A percentile compares a stretch with the other conserved stretches of the same genome.
Evolutionary conservation across 163 green algal species (phyloP).

Genomic region (Prototheca cutis): DNA sequence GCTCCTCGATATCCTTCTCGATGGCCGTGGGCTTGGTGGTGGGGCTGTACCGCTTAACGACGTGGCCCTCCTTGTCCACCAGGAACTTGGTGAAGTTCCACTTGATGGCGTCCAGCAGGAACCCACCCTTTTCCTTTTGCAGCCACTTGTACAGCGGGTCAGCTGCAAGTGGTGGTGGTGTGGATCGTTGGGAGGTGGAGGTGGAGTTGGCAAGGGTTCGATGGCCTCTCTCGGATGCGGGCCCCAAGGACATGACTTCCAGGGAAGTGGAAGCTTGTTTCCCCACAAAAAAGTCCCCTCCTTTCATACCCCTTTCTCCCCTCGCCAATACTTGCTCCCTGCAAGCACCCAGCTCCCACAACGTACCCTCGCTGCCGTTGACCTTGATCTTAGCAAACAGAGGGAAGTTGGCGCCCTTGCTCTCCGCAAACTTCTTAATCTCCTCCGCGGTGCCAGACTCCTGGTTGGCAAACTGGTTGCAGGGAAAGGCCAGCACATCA

Average conservation of each 20-base stretch:
- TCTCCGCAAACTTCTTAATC: conserved; percentile 27
- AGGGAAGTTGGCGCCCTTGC: conserved; percentile 14
- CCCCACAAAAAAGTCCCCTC: background rate
- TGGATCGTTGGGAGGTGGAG: too few relatives aligned
- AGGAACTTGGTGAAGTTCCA: conserved; percentile 31
- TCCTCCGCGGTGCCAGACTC: conserved; percentile 23
- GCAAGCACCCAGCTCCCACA: background rate
- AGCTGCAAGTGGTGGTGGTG: background rate
- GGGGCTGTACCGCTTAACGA: conserved; percentile 13
- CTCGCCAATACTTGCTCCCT: background rate
- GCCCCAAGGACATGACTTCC: too few relatives aligned
- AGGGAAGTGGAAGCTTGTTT: too few relatives aligned
- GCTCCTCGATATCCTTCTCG: conserved; percentile 10
- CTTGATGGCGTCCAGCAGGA: conserved; percentile 20
- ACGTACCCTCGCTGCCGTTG: conserved; percentile 17
- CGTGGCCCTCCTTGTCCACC: conserved; percentile 20
- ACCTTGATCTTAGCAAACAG: conserved; percentile 35
- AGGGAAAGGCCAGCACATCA: conserved; percentile 43
- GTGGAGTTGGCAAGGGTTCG: too few relatives aligned
- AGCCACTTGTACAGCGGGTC: conserved; percentile 13
- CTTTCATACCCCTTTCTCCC: background rate
- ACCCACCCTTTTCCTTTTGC: conserved; percentile 12
- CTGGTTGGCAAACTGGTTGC: conserved; percentile 50
- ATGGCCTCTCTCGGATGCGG: too few relatives aligned
- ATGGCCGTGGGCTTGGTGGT: conserved; percentile 11